Base-by-base conservation (phyloP, 2,329 filamentous ascomycete species). In the Alternaria novae-zelandiae region DNA sequence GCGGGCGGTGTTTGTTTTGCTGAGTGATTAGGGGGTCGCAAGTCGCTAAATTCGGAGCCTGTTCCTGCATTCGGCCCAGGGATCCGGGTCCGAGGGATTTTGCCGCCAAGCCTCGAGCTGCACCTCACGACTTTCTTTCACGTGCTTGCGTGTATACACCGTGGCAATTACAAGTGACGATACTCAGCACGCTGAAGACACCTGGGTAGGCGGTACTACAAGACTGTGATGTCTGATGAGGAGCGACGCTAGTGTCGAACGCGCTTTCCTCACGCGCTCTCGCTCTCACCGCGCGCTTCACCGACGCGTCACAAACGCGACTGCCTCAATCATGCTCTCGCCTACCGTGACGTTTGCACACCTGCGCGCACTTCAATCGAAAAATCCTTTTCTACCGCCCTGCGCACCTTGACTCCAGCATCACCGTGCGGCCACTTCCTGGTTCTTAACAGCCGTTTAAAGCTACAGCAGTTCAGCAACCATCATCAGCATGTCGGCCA, bases 31-130 rank as follows among this genome's bases (percentile, higher is more conserved):
- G 46, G 46, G 56, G 57, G 21, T 21, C 11, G 28, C 28, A 32
- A 12, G 36, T 32, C 41, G 60, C 60, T 54, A 59, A 62, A 53
- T 44, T n/a, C 49, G 59, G 59, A 41, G 36, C 36, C 36, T 36
- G 59, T 64, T 64, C 62, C 62, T 64, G 62, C 62, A 58, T 62
- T 46, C 23, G 30, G 25, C 44, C 32, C 49, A 54, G 23, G 44
- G 12, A 28, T 54, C 28, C 23, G n/a, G 21, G 12, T n/a, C 21
- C 46, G 20, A 23, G 49, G 28, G 12, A 26, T 20, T 30, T 23
- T 20, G 13, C 20, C 25, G 53, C 57, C 61, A 64, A 57, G 57
- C 17, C 43, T 23, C 47, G n/a, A 66, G 54, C 36, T 44, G 23
- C 30, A 47, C 57, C 44, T 56, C 32, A 6, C 9, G 21, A 23